Base-by-base conservation (phyloP, 192 early-diverging fungal species). In the Mortierella antarctica region DNA sequence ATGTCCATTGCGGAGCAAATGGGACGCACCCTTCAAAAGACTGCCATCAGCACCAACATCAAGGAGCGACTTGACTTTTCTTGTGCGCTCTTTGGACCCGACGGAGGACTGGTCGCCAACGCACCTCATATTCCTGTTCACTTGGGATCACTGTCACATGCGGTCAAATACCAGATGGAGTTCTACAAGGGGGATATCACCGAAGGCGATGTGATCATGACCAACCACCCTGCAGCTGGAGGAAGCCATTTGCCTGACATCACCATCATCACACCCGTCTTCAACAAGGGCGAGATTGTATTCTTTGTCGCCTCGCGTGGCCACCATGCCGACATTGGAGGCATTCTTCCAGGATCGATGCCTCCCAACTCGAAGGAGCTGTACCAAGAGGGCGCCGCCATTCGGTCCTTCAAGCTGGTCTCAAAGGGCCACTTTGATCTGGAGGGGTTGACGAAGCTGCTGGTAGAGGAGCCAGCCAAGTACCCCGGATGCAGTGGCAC, bases 1-100 rank as follows among this genome's bases (percentile, higher is more conserved):
- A 99, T 99, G 98, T 89, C 87, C 61, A 98, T 99, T 82, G 98
- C 96, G 9, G 97, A 98, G 80, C 97, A 98, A 83, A 98, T 98
- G 97, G 97, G 97, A 17, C 86, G 92, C 23, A 96, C 97, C 23
- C 82, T 98, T 10, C 95, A 98, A 81, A 95, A 97, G 82, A 99
- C 98, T 3, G 87, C 96, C 23, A 93, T 98, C 52, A 94, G 93
- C 48, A 98, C 98, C 23, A 99, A 99, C 65, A 99, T 99, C 79
- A 99, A 99, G 70, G 98, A 99, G 82, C 92, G 98, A 12, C 86
- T 99, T 44, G 98, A 99, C 79, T 99, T 99, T 81, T 96, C 94
- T 4, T 99, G 98, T 74, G 98, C 96, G 3, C 77, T 99, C 45
- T 99, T 99, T 90, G 96, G 94, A 23, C 91, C 93, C 1, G 89